Conservation (phyloP, 371 early-diverging fungal genomes). For the Mortierella sp. region DNA sequence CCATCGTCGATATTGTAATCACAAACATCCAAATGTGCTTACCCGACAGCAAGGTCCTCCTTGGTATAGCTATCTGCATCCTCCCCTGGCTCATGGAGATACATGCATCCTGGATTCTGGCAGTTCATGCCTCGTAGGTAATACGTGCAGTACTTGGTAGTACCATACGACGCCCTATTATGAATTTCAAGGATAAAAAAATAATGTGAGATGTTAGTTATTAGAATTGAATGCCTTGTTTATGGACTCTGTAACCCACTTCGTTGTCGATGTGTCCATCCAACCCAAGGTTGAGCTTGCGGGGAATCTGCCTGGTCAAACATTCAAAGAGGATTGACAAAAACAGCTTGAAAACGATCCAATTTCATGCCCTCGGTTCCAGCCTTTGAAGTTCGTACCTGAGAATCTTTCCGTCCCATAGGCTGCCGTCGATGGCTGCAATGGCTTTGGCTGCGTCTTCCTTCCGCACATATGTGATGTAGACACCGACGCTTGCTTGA, state of each 20-base stretch:
- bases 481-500: slow-evolving; percentile 76
- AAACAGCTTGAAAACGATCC: background rate
- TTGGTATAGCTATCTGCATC: slow-evolving; percentile 84
- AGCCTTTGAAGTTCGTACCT: slow-evolving; percentile 55
- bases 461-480: slow-evolving; percentile 89
- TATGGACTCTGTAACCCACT: background rate
- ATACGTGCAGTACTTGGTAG: slow-evolving; percentile 97
- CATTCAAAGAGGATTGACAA: background rate
- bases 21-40: slow-evolving; percentile 22
- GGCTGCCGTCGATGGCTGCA: slow-evolving; percentile 92
- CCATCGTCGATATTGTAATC: background rate
- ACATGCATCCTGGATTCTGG: slow-evolving; percentile 94
- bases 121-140: slow-evolving; percentile 93
- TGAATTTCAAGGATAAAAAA: background rate
- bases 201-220: background rate
- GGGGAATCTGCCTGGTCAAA: background rate
- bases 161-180: slow-evolving; percentile 89
- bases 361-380: background rate
- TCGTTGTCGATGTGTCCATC: background rate
- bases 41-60: slow-evolving; percentile 75
- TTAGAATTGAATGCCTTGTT: background rate
- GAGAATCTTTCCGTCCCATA: slow-evolving; percentile 88
- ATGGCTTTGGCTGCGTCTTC: slow-evolving; percentile 94
- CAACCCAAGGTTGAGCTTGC: background rate
- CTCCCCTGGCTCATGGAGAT: slow-evolving; percentile 95